Base-by-base conservation (phyloP, 345 rosid species). In the Citrus trifoliata region DNA sequence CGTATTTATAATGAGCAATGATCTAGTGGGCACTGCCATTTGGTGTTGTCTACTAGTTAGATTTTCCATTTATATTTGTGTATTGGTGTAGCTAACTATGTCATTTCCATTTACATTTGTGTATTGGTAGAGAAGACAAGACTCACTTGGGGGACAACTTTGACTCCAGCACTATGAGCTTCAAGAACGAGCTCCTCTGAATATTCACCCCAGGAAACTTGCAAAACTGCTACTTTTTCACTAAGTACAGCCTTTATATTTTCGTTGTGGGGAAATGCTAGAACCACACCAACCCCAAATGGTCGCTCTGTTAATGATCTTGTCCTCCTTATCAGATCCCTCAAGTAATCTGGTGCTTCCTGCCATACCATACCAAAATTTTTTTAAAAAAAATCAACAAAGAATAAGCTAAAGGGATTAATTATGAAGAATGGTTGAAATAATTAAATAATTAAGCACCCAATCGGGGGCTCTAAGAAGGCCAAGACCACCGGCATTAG, bases 401-500 rank as follows among this genome's bases (percentile, higher is more conserved):
- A 48, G 25, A 62, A 70, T 25, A 4, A 4, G 35, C 30, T 27
- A 8, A 22, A 59, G 3, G 33, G 3, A 61, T 1, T 27, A 27
- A 18, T 18, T 53, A 53, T 1, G 22, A 53, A 53, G 19, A 53
- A 53, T 53, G 22, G 2, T 53, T 53, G 22, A 53, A 46, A 46
- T 13, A 46, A 18, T 53, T 53, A 53, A 18, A 53, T 53, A 53
- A 62, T 28, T 27, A 80, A 58, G 53, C 77, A 94, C 98, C 98
- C 92, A 88, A 77, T 94, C 98, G 16, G 97, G 98, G 82, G 88
- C 87, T 87, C 98, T 85, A 70, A 94, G 96, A 53, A 94, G 73
- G 48, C 97, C 98, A 53, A 94, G 88, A 19, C 91, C 96, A 71
- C 98, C 98, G 58, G 96, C 90, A 58, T 91, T 89, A 67, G 98